phyloP scores from a whole-genome alignment of 345 rosid species.

The Linum trigynum region DNA sequence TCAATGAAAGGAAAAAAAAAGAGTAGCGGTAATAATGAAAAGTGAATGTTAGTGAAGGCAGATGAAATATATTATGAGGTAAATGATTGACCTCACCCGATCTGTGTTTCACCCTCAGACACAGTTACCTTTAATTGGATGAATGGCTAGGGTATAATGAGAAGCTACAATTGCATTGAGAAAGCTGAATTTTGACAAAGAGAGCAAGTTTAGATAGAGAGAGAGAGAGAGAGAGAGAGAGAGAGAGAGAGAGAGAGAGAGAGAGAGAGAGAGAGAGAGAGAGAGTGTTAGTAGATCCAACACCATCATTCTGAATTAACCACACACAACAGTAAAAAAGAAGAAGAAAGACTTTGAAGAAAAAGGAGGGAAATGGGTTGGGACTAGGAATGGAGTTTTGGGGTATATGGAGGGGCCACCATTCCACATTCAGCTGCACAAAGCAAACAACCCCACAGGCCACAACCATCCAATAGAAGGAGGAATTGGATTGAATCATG shows the following conservation, averaged over 20 bases:
- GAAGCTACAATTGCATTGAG: slow-evolving; percentile 1
- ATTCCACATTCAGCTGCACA: slow-evolving; percentile 18
- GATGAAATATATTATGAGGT: slow-evolving; percentile 5
- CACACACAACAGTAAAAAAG: slow-evolving; percentile 1
- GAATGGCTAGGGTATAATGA: neutral
- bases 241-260: neutral
- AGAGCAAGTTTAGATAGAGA: neutral
- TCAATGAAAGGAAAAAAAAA: neutral
- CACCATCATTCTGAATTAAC: slow-evolving; percentile 35
- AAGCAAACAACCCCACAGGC: neutral
- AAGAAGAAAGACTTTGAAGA: too few relatives aligned
- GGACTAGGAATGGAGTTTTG: slow-evolving; percentile 23
- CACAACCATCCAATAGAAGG: too few relatives aligned
- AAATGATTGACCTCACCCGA: slow-evolving; percentile 15
- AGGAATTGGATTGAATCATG: too few relatives aligned
- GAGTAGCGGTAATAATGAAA: slow-evolving; percentile 2
- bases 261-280: neutral
- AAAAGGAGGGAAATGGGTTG: too few relatives aligned
- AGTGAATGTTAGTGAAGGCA: neutral
- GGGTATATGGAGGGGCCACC: slow-evolving; percentile 24
- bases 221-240: neutral
- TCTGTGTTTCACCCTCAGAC: slow-evolving; percentile 3
- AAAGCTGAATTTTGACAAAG: slow-evolving; percentile 15
- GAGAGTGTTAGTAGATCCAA: slow-evolving; percentile 20
- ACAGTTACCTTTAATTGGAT: neutral